Evolutionary conservation across 2,329 filamentous ascomycete species (phyloP).

Genomic region (Alternaria gaisen): DNA sequence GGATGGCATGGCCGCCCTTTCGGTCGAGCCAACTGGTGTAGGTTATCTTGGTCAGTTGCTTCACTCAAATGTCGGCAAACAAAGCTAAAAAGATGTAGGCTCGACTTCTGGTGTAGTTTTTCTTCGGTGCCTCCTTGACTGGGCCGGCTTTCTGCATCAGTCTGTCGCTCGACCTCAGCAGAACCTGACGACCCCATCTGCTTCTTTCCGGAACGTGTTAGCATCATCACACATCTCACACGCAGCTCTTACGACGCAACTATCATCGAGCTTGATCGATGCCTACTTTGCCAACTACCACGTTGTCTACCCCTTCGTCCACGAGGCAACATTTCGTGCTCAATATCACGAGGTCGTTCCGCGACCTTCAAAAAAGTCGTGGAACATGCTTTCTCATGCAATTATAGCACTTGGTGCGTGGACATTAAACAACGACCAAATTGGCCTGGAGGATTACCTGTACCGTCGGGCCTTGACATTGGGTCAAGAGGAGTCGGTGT

Average conservation of each 20-base stretch:
- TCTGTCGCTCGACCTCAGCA: conserved; percentile 23
- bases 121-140: conserved; percentile 35
- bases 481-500: conserved; percentile 37
- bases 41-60: conserved; percentile 32
- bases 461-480: conserved; percentile 36
- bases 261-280: conserved; percentile 33
- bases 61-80: background rate
- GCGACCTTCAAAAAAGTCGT: conserved; percentile 30
- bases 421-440: conserved; percentile 33
- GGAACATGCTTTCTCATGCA: conserved; percentile 38
- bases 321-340: conserved; percentile 38
- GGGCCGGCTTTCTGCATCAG: conserved; percentile 39
- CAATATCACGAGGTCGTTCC: conserved; percentile 37
- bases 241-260: conserved; percentile 30
- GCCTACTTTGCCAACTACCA: conserved; percentile 39
- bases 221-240: conserved; percentile 36
- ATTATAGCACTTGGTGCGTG: conserved; percentile 37
- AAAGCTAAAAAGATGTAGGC: conserved; percentile 19
- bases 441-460: conserved; percentile 35
- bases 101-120: conserved; percentile 39
- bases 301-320: conserved; percentile 36
- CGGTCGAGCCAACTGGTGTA: conserved; percentile 38
- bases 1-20: conserved; percentile 40
- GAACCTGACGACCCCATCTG: conserved; percentile 17
- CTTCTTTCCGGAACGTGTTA: conserved; percentile 23